Base-by-base conservation (phyloP, 2,329 filamentous ascomycete genomes). In the Paramyrothecium roridum region DNA sequence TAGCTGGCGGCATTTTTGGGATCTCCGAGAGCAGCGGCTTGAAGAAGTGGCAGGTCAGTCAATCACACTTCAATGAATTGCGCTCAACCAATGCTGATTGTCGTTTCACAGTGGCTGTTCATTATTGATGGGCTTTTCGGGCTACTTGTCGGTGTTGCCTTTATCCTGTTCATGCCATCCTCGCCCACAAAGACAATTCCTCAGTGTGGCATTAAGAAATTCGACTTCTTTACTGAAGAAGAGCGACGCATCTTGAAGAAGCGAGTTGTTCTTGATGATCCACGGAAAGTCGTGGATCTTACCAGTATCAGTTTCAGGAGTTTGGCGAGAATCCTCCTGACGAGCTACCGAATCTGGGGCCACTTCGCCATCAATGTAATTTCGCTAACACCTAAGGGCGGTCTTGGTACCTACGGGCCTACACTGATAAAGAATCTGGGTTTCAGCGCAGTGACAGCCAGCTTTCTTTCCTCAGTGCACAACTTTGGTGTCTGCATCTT, bases 371-470 rank as follows among this genome's bases (percentile, higher is more conserved):
- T 57, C n/a, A 56, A 54, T 20, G 49, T 61, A 3, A 53, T 61
- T 17, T 53, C 59, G 8, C 50, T 61, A 21, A 48, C 53, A 3
- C 56, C 56, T 23, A 60, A 58, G n/a, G 50, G 54, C 37, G 54
- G 57, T 7, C 34, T 61, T 12, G 52, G 46, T 12, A 54, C 52
- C 16, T 60, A 60, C 16, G 58, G 50, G 4, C 58, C 58, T 2
- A 56, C 54, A 2, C 55, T 60, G 16, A 58, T 61, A 19, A 61
- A 60, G 53, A 60, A 54, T 21, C 13, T 60, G 50, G 59, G 58
- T 0, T 61, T 61, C 54, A 54, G 49, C 16, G 26, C 52, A 12
- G 52, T 59, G 17, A 55, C 53, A n/a, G 56, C 59, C 2, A 61
- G 54, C 23, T 52, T 51, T 13, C 33, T 61, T 16, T 52, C 56